Evolutionary conservation across 306 rosid species (phyloP).

Genomic region (Gleditsia sinensis): DNA sequence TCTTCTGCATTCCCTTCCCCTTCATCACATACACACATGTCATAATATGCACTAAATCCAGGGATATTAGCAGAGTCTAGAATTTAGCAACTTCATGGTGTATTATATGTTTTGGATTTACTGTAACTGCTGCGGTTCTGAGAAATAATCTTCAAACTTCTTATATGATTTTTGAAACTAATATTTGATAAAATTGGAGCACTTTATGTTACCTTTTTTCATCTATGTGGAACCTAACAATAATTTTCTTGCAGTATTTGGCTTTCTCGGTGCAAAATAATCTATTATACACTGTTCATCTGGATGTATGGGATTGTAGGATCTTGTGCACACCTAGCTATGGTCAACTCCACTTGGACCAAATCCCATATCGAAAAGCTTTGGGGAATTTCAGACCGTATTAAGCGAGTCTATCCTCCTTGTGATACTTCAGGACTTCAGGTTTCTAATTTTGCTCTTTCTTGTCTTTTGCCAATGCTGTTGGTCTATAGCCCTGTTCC

Average conservation of each 20-base stretch:
- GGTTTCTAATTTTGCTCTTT: conserved; percentile 49
- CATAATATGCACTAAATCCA: not conserved
- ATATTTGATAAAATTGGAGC: conserved; percentile 12
- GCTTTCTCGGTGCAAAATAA: conserved; percentile 75
- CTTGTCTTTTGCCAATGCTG: conserved; percentile 7
- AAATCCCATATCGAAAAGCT: conserved; percentile 77
- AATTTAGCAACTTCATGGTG: conserved; percentile 4
- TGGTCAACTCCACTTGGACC: conserved; percentile 99
- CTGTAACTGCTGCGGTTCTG: not conserved
- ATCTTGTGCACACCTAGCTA: conserved; percentile 83
- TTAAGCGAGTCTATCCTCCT: conserved; percentile 89
- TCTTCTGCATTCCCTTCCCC: conserved; percentile 21
- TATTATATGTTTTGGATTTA: not conserved
- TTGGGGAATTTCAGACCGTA: conserved; percentile 73
- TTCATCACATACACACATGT: not conserved
- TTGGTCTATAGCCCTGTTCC: conserved; percentile 2
- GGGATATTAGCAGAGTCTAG: not conserved
- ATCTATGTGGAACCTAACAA: conserved; percentile 11
- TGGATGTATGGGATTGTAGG: conserved; percentile 84
- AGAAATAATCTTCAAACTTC: not conserved
- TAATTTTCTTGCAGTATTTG: conserved; percentile 66
- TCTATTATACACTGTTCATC: conserved; percentile 81
- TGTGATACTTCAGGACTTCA: conserved; percentile 93
- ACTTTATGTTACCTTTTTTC: conserved; percentile 23
- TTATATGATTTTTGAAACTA: not conserved